Percentiles rank a stretch among this genome's conserved stretches.
phyloP scores from a whole-genome alignment of 2,329 filamentous ascomycete species.

The Ophiostoma piceae region DNA sequence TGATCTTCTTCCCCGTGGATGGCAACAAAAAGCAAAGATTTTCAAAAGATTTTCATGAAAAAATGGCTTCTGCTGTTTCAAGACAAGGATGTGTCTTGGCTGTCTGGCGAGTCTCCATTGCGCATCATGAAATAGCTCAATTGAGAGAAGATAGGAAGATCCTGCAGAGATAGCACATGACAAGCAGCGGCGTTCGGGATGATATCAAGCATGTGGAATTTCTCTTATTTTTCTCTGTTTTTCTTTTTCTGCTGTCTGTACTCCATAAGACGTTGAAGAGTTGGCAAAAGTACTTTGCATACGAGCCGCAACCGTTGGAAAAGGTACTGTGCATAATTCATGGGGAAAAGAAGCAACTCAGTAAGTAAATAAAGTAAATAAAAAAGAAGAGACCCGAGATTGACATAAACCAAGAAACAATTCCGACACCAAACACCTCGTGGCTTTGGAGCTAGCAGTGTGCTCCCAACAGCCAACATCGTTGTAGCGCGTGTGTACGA shows the following conservation, averaged over 20 bases:
- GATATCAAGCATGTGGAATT: neutral
- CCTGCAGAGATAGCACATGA: constrained; percentile 1
- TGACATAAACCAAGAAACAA: neutral
- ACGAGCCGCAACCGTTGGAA: neutral
- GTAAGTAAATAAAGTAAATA: neutral
- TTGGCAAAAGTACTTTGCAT: neutral
- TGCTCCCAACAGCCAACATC: neutral
- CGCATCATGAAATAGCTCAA: neutral
- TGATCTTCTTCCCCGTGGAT: too few species aligned
- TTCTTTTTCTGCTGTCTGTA: neutral
- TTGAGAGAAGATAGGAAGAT: neutral
- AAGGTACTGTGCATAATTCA: neutral
- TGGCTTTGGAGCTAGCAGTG: neutral
- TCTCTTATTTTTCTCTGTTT: too few species aligned
- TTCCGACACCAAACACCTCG: neutral
- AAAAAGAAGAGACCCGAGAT: neutral
- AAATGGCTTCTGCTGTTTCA: neutral
- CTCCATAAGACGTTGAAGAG: neutral
- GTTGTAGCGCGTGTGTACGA: too few species aligned
- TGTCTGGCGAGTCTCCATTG: neutral
- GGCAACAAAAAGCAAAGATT: neutral
- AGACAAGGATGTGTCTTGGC: neutral
- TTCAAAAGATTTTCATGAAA: neutral
- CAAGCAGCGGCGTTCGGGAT: neutral
- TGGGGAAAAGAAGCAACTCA: neutral